phyloP scores from a whole-genome alignment of 2,329 filamentous ascomycete species.

The Monosporascus sp. region DNA sequence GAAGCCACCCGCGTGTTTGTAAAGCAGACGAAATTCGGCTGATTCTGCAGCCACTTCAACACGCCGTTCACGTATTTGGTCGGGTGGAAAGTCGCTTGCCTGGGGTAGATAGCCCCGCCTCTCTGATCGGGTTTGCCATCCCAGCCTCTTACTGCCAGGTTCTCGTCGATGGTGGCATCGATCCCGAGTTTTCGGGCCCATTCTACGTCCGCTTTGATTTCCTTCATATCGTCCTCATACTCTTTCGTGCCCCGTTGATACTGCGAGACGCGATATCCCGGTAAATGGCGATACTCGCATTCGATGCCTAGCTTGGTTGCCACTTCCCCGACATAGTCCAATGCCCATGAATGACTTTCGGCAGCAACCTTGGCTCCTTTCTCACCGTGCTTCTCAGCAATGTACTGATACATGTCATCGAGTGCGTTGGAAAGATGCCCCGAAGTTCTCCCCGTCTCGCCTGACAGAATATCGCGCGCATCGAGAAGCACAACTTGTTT shows the following conservation, averaged over 20 bases:
- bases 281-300: conserved; percentile 49
- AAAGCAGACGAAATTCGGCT: conserved; percentile 49
- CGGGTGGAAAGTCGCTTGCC: conserved; percentile 52
- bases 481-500: conserved; percentile 47
- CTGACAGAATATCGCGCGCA: conserved; percentile 47
- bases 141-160: conserved; percentile 46
- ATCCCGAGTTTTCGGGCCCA: conserved; percentile 39
- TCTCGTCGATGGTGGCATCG: conserved; percentile 35
- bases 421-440: conserved; percentile 50
- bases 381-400: conserved; percentile 47
- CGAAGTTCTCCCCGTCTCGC: conserved; percentile 48
- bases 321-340: conserved; percentile 46
- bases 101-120: conserved; percentile 39
- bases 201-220: conserved; percentile 40
- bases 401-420: conserved; percentile 47
- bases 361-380: conserved; percentile 43
- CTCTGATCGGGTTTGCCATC: conserved; percentile 44
- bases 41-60: conserved; percentile 43
- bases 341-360: conserved; percentile 50
- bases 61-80: conserved; percentile 51
- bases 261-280: conserved; percentile 46
- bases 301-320: conserved; percentile 44
- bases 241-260: conserved; percentile 35
- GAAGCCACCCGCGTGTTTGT: conserved; percentile 43
- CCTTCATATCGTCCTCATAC: conserved; percentile 39